phyloP scores from a whole-genome alignment of 2,329 filamentous ascomycete species.

The Pyrenochaeta sp. region DNA sequence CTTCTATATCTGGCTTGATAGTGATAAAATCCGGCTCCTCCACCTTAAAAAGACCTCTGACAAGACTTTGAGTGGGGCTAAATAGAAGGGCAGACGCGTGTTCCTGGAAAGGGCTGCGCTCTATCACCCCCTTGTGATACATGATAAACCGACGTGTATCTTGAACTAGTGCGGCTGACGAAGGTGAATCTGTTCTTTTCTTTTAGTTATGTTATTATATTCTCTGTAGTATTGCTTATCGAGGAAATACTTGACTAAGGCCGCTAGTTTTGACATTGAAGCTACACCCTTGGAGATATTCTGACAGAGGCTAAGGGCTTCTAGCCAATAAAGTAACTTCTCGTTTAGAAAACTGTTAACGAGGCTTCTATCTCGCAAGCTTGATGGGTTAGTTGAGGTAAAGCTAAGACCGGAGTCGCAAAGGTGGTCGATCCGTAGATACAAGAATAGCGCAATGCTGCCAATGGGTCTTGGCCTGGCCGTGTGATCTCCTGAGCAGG shows the following conservation, averaged over 20 bases:
- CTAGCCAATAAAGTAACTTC: too few relatives aligned
- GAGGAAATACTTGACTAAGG: too few relatives aligned
- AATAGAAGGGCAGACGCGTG: conserved; percentile 34
- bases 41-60: conserved; percentile 18
- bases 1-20: conserved; percentile 14
- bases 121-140: background rate
- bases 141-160: background rate
- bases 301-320: conserved; percentile 4
- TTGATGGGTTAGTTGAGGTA: too few relatives aligned
- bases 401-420: conserved; percentile 11
- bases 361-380: background rate
- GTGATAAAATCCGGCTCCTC: conserved; percentile 24
- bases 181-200: too few relatives aligned
- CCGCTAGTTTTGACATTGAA: conserved; percentile 3
- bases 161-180: background rate
- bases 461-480: conserved; percentile 35
- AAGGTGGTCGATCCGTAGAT: conserved; percentile 35
- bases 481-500: conserved; percentile 22
- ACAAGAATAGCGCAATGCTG: conserved; percentile 20
- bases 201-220: background rate
- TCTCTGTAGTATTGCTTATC: background rate
- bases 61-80: conserved; percentile 24
- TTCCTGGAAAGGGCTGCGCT: conserved; percentile 25
- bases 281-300: conserved; percentile 7
- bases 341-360: conserved; percentile 7